phyloP scores from a whole-genome alignment of 75 land plant genomes.

The Selaginella tamariscina region DNA sequence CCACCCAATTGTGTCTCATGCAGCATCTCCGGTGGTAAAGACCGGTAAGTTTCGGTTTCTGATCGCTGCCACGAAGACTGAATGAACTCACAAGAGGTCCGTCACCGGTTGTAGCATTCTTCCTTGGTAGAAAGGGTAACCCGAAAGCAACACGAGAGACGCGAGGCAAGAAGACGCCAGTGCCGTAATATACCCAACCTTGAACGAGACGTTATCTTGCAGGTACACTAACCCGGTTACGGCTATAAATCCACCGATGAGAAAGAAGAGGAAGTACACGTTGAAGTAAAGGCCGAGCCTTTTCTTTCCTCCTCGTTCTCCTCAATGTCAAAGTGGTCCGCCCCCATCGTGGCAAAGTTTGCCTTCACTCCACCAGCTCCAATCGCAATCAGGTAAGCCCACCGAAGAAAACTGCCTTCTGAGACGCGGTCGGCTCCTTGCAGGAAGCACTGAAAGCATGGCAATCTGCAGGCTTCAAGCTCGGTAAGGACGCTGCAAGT shows the following conservation, averaged over 20 bases:
- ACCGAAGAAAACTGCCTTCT: not conserved
- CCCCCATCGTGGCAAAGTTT: not conserved
- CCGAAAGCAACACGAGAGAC: not conserved
- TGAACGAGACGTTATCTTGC: not conserved
- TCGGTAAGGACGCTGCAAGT: not conserved
- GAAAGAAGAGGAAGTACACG: not conserved
- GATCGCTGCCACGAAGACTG: not conserved
- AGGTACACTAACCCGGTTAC: not conserved
- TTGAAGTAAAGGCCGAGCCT: not conserved
- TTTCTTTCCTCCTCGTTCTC: not conserved
- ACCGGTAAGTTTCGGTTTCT: not conserved
- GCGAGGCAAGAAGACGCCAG: not conserved
- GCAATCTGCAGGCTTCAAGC: not conserved
- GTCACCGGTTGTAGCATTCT: not conserved
- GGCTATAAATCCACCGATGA: not conserved
- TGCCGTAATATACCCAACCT: not conserved
- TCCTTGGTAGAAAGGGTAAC: not conserved
- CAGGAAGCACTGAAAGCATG: not conserved
- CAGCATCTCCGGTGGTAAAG: not conserved
- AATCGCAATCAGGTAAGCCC: not conserved
- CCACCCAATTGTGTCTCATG: not conserved
- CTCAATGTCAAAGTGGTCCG: not conserved
- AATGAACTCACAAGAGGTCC: not conserved
- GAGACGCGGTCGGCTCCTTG: not conserved
- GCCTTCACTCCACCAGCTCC: not conserved